Evolutionary conservation across 345 rosid species (phyloP), one percentile per base, ranked within the genome.

Genomic region (Ceriops zippeliana): DNA sequence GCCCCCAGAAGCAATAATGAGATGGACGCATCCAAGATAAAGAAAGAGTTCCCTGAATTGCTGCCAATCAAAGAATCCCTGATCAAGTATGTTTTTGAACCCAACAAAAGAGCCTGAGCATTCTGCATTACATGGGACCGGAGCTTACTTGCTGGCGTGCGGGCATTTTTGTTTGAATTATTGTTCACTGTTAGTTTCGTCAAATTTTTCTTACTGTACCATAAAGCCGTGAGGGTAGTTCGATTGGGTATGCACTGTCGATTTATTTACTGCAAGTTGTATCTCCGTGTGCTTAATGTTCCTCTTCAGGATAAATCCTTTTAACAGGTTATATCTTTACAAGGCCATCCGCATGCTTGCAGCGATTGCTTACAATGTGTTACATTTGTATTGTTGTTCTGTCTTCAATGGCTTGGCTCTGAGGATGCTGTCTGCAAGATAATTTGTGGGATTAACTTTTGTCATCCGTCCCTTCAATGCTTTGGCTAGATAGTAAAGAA

Each of bases 1-100:
- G 93, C 96, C 28, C 85, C 90, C 0, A 69, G 91, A 74, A 86
- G 96, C 81, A 90, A 90, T 84, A 90, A 87, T 56, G 96, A 90
- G 74, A 62, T 90, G 86, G 91, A 90, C 51, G 87, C 87, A 31
- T 78, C 91, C 22, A 87, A 87, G 85, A 74, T 87, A 70, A 83
- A 86, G 82, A 62, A 84, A 54, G 91, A 90, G 76, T 90, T 90
- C 75, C 96, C 92, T 27, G 86, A 90, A 72, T 30, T 87, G 49
- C 80, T 85, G 54, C 57, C 89, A 8, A 88, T 87, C 66, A 86
- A 85, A 69, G 93, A 86, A 21, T 85, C 96, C 21, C 75, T 90
- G 72, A 79, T 88, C 16, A 81, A 88, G 70, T 76, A 81, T 42
- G 96, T 89, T 19, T 91, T 89, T 16, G 88, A 89, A 77, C 87